These are phyloP conservation scores for Fusarium chuoi DNA, from an alignment of 2,329 filamentous ascomycete genomes.

Conservation along the genomic window DNA sequence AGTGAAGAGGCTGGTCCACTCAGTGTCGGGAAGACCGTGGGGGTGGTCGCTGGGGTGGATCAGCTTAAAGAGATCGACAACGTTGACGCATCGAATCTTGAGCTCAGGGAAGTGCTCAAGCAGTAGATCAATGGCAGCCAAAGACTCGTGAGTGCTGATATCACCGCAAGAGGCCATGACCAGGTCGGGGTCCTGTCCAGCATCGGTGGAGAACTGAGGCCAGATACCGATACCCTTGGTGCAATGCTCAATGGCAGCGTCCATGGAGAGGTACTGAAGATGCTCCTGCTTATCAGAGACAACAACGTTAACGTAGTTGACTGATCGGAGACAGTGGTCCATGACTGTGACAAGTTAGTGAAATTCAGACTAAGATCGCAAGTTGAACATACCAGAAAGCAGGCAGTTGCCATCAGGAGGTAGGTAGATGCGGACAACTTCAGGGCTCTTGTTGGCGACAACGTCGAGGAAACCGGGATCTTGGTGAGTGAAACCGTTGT, in stretches of 20 bases:
- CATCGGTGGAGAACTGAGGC: constrained; percentile 79
- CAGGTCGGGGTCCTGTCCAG: constrained; percentile 74
- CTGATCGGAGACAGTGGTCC: constrained; percentile 78
- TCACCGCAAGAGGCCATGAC: constrained; percentile 83
- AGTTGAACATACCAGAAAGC: constrained; percentile 61
- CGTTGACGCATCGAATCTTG: constrained; percentile 83
- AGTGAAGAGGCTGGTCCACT: constrained; percentile 78
- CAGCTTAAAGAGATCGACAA: constrained; percentile 83
- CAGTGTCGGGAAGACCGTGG: constrained; percentile 73
- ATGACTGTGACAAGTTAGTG: constrained; percentile 58
- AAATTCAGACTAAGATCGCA: background rate
- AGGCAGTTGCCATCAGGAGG: constrained; percentile 84
- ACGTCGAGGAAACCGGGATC: constrained; percentile 84
- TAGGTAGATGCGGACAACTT: constrained; percentile 83
- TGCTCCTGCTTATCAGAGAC: constrained; percentile 85
- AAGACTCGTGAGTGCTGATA: constrained; percentile 76
- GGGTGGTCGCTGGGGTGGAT: constrained; percentile 76
- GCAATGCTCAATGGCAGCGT: constrained; percentile 78
- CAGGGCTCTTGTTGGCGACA: constrained; percentile 81
- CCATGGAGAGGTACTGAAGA: constrained; percentile 79
- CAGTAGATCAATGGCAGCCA: constrained; percentile 79
- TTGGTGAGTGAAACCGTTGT: constrained; percentile 86
- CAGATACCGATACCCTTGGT: constrained; percentile 83
- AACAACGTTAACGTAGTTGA: constrained; percentile 84
- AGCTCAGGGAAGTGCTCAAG: constrained; percentile 76